phyloP scores from a whole-genome alignment of 192 early-diverging fungal genomes.

The Backusella circina region DNA sequence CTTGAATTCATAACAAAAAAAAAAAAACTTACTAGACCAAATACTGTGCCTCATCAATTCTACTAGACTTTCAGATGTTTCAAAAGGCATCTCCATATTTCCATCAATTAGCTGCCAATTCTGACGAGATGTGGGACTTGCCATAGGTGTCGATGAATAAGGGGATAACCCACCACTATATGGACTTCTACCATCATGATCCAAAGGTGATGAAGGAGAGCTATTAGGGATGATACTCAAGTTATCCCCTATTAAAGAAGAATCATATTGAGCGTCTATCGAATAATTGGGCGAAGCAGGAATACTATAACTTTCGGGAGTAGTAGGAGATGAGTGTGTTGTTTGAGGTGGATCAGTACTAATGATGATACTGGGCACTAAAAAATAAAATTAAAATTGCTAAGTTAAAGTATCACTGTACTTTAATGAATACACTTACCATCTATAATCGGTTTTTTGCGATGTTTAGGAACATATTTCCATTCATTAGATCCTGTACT shows the following conservation, averaged over 20 bases:
- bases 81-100: conserved; percentile 10
- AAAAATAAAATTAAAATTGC: too few species aligned
- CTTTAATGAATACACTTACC: background rate
- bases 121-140: conserved; percentile 7
- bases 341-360: background rate
- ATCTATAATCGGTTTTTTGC: background rate
- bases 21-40: conserved; percentile 11
- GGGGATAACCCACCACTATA: background rate
- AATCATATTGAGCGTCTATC: background rate
- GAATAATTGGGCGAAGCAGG: conserved; percentile 9
- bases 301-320: background rate
- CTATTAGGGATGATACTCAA: background rate
- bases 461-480: background rate
- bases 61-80: conserved; percentile 8
- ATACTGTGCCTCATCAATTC: conserved; percentile 1
- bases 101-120: conserved; percentile 18
- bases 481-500: background rate
- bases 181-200: background rate
- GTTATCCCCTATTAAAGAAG: background rate
- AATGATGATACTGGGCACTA: conserved; percentile 12
- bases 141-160: background rate
- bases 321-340: background rate
- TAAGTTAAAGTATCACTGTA: too few species aligned
- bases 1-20: background rate
- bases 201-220: background rate